phyloP scores from a whole-genome alignment of 345 rosid genomes.

The Abelmoschus esculentus region DNA sequence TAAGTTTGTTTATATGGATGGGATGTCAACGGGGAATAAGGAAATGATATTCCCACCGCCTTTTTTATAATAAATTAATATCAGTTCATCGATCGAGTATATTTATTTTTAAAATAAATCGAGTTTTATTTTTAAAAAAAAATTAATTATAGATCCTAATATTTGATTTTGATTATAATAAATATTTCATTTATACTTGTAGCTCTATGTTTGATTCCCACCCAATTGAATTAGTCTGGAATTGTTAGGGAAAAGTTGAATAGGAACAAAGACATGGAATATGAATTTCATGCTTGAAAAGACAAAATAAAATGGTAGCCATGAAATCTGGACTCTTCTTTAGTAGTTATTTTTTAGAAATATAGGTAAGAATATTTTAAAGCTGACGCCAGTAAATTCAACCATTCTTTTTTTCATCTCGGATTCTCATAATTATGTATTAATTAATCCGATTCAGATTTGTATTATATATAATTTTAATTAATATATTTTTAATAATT shows the following conservation, averaged over 20 bases:
- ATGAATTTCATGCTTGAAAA: neutral
- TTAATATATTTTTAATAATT: no score
- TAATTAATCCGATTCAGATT: no score
- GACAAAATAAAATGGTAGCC: neutral
- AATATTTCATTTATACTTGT: no score
- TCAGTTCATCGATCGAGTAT: no score
- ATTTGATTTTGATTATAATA: no score
- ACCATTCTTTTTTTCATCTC: neutral
- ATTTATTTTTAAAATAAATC: no score
- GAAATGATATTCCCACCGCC: neutral
- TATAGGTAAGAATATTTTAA: neutral
- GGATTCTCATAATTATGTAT: no score
- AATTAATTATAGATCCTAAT: no score
- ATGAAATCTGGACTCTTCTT: neutral
- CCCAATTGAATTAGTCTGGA: neutral
- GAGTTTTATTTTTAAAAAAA: no score
- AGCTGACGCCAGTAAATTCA: neutral
- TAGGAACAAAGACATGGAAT: neutral
- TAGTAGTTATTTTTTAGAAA: neutral
- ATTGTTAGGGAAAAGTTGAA: neutral
- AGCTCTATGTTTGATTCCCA: neutral
- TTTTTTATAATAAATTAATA: no score
- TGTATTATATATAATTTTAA: no score
- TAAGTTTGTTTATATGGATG: neutral
- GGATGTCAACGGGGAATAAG: neutral